Conservation (phyloP, 169 alveolate genomes). For the Fabrea salina region DNA sequence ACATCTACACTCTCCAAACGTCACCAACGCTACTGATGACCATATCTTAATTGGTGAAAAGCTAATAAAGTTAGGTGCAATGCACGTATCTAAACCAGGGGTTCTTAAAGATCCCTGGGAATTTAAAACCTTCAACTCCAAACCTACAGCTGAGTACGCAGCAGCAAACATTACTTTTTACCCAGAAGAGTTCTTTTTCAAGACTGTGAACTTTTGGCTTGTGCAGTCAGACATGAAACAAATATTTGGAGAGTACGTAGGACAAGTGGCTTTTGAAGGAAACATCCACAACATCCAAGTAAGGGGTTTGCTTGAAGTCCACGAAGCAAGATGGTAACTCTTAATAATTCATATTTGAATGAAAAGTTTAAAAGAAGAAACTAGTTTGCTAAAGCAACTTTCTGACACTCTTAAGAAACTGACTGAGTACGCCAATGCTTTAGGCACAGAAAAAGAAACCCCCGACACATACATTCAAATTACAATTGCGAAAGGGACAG, state of each 20-base stretch:
- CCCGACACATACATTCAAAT: too few species aligned
- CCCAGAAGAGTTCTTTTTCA: background rate
- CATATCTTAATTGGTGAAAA: background rate
- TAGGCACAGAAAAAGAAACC: too few species aligned
- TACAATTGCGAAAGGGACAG: too few species aligned
- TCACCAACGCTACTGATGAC: slow-evolving; percentile 11
- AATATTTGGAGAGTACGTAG: background rate
- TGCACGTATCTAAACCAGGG: background rate
- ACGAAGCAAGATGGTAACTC: slow-evolving; percentile 18
- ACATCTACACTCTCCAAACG: background rate
- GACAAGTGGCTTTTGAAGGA: too few species aligned
- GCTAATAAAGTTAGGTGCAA: slow-evolving; percentile 1
- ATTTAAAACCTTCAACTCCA: background rate
- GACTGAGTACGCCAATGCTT: too few species aligned
- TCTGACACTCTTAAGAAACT: too few species aligned
- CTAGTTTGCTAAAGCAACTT: too few species aligned
- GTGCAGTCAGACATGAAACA: background rate
- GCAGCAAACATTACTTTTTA: background rate
- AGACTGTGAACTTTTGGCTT: background rate
- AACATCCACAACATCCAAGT: background rate
- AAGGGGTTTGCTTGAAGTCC: slow-evolving; percentile 5
- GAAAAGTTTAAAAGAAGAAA: too few species aligned
- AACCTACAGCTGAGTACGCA: background rate
- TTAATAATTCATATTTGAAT: too few species aligned
- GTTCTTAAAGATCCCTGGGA: background rate